Conservation (phyloP, 352 stramenopile genomes). For the Phytophthora hybrid region DNA sequence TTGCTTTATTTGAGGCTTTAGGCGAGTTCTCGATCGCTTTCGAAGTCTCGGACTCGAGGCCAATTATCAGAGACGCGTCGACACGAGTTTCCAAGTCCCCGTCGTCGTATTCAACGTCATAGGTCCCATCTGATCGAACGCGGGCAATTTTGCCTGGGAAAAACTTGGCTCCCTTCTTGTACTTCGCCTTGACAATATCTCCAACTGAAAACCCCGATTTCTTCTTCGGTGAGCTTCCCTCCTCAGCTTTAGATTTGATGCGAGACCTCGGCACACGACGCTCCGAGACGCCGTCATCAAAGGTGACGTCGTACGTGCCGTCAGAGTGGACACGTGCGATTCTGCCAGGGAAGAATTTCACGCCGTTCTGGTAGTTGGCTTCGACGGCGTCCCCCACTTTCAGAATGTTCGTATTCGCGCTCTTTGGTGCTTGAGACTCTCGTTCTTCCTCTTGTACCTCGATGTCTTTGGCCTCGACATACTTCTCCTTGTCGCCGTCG, state of each 20-base stretch:
- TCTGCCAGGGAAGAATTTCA: conserved; percentile 61
- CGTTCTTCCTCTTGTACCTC: conserved; percentile 27
- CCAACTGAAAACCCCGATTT: conserved; percentile 38
- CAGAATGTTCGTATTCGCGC: not conserved
- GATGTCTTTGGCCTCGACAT: conserved; percentile 46
- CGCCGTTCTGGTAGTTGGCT: conserved; percentile 48
- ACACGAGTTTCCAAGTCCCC: conserved; percentile 43
- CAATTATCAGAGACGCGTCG: conserved; percentile 28
- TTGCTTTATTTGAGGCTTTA: conserved; percentile 7
- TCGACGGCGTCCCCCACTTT: conserved; percentile 41
- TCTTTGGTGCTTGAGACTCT: not conserved
- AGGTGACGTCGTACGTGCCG: conserved; percentile 61
- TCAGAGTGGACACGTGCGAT: conserved; percentile 69
- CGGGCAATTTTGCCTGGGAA: conserved; percentile 58
- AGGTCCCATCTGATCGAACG: conserved; percentile 58
- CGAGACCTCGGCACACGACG: conserved; percentile 39
- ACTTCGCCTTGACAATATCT: conserved; percentile 55
- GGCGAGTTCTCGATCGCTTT: conserved; percentile 14
- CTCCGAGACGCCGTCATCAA: conserved; percentile 61
- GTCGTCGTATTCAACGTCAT: conserved; percentile 66
- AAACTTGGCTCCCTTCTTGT: conserved; percentile 51
- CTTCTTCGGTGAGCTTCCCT: conserved; percentile 21
- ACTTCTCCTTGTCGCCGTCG: conserved; percentile 56
- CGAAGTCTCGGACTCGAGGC: not conserved
- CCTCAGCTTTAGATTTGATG: conserved; percentile 31